A percentile compares a stretch with the other conserved stretches of the same genome.
phyloP scores from a whole-genome alignment of 352 stramenopile species.

The Globisporangium rhizosaccharum region DNA sequence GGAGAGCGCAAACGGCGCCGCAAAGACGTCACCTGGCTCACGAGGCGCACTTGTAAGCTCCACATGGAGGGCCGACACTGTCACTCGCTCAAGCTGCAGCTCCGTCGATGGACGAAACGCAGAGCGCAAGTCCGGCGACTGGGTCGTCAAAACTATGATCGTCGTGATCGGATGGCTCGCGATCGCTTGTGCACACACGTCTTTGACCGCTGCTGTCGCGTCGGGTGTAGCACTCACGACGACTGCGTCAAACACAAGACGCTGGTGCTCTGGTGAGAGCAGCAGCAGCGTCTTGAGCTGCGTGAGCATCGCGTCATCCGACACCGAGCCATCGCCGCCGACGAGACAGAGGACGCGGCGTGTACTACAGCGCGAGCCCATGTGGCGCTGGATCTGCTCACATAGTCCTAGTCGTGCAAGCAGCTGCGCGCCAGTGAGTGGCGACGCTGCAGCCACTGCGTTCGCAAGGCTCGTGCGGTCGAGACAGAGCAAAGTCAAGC shows the following conservation, averaged over 20 bases:
- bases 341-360: constrained; percentile 25
- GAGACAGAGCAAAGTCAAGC: constrained; percentile 28
- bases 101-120: neutral
- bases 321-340: constrained; percentile 10
- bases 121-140: constrained; percentile 8
- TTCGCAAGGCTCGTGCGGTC: constrained; percentile 18
- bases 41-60: too few relatives aligned
- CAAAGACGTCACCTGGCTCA: neutral
- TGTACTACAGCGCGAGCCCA: constrained; percentile 17
- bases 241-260: constrained; percentile 21
- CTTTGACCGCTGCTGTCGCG: constrained; percentile 3
- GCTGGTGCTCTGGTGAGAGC: neutral
- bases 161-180: constrained; percentile 7
- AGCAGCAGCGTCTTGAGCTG: constrained; percentile 13
- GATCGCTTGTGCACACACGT: neutral
- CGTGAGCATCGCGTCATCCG: constrained; percentile 14
- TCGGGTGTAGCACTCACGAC: constrained; percentile 5
- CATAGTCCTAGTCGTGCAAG: constrained; percentile 18
- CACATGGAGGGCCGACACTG: too few relatives aligned
- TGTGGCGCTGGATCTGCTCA: constrained; percentile 22
- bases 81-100: too few relatives aligned
- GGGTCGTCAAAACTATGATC: constrained; percentile 24
- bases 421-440: neutral
- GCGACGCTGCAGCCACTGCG: neutral
- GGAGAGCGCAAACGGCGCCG: constrained; percentile 10